Conservation (phyloP, 1,284 basidiomycete genomes). For the Naganishia liquefaciens region DNA sequence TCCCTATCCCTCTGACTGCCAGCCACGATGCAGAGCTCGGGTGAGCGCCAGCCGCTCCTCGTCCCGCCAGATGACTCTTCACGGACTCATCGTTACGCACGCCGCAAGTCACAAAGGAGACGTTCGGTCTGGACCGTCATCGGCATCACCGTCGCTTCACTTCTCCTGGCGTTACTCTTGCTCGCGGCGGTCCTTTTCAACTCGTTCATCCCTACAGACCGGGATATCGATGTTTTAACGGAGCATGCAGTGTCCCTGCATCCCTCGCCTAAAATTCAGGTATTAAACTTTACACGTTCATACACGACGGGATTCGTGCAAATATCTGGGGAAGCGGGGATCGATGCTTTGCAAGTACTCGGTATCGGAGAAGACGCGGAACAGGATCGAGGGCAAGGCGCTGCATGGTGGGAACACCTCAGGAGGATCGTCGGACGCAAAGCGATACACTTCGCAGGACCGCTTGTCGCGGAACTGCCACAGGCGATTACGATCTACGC, state of each 20-base stretch:
- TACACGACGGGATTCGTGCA: constrained; percentile 48
- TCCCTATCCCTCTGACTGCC: not conserved
- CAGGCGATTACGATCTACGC: constrained; percentile 11
- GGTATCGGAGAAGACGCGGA: constrained; percentile 36
- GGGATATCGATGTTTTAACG: constrained; percentile 32
- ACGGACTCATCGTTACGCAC: too few relatives aligned
- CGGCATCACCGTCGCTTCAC: constrained; percentile 36
- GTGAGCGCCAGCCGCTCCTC: not conserved
- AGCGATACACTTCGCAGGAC: constrained; percentile 15
- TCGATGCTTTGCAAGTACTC: constrained; percentile 46
- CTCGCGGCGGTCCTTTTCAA: constrained; percentile 42
- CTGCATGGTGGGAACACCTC: constrained; percentile 49
- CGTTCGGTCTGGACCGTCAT: constrained; percentile 4
- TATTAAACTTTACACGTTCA: constrained; percentile 45
- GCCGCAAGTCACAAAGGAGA: not conserved
- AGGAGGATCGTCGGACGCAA: constrained; percentile 31
- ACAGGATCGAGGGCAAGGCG: constrained; percentile 32
- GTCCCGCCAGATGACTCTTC: not conserved
- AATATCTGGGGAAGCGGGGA: constrained; percentile 43
- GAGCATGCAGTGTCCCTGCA: constrained; percentile 40
- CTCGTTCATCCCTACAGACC: constrained; percentile 43
- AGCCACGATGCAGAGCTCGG: not conserved
- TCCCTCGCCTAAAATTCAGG: constrained; percentile 39
- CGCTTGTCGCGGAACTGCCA: not conserved
- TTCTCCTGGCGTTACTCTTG: constrained; percentile 38